Evolutionary conservation across 192 early-diverging fungal species (phyloP).

Genomic region (Podila epicladia): DNA sequence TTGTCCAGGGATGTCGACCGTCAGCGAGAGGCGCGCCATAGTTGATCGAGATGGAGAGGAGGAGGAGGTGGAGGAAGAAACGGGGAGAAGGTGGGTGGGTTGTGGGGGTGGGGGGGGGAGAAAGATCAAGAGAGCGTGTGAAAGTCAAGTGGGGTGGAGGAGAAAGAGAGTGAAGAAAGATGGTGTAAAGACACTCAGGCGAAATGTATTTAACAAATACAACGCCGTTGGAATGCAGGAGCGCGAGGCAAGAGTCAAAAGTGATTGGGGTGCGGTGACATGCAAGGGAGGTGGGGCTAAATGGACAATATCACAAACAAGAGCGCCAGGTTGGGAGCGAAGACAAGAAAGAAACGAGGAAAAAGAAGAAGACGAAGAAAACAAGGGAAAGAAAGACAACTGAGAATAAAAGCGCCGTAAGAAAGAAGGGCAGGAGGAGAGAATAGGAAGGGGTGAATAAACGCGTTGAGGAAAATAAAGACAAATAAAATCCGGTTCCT

Average conservation of each 20-base stretch:
- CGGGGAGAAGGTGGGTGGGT: not conserved
- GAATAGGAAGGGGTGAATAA: too few relatives aligned
- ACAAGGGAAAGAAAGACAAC: not conserved
- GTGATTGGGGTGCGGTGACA: not conserved
- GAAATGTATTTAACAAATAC: not conserved
- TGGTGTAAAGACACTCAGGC: not conserved
- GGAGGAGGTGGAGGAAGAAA: not conserved
- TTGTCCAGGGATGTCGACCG: not conserved
- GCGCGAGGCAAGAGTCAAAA: not conserved
- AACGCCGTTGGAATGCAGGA: not conserved
- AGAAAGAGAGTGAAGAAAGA: constrained; percentile 1
- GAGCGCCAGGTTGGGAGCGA: not conserved
- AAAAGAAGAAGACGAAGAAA: constrained; percentile 1
- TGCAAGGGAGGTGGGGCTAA: too few relatives aligned
- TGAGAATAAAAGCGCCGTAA: not conserved
- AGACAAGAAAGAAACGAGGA: not conserved
- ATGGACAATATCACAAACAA: not conserved
- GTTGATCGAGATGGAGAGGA: not conserved
- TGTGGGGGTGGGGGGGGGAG: not conserved
- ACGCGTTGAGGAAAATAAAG: not conserved
- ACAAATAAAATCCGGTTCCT: not conserved
- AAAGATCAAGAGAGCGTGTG: not conserved
- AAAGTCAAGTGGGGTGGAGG: not conserved
- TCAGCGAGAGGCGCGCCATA: not conserved
- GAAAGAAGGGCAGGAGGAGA: not conserved